Percentiles rank a stretch among this genome's conserved stretches.
phyloP scores from a whole-genome alignment of 2,329 filamentous ascomycete genomes.

The Microsporum ferrugineum region DNA sequence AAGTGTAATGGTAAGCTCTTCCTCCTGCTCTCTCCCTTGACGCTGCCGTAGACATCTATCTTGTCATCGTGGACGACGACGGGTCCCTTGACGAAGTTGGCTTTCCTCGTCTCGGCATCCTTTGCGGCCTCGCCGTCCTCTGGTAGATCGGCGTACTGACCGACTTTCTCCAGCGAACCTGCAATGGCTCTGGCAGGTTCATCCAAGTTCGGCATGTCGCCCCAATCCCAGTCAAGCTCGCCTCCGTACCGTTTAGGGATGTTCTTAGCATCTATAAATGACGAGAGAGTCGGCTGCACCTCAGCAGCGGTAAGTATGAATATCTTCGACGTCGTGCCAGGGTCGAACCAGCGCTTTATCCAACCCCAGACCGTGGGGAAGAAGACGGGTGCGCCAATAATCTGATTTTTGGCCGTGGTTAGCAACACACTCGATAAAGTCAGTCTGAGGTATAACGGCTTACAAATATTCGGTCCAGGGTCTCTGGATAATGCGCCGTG shows the following conservation, averaged over 20 bases:
- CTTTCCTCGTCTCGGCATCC: slow-evolving; percentile 5
- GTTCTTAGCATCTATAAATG: slow-evolving; percentile 70
- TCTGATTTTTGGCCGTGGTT: slow-evolving; percentile 32
- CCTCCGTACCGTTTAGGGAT: slow-evolving; percentile 88
- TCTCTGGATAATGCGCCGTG: slow-evolving; percentile 91
- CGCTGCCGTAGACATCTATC: slow-evolving; percentile 64
- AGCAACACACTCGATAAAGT: background rate
- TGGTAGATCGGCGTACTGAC: slow-evolving; percentile 18
- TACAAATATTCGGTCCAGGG: slow-evolving; percentile 68
- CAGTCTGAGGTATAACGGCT: slow-evolving; percentile 16
- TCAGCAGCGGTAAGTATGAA: slow-evolving; percentile 70
- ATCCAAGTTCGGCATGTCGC: slow-evolving; percentile 63
- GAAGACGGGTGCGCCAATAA: slow-evolving; percentile 81
- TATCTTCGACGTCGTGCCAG: slow-evolving; percentile 89
- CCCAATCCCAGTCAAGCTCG: slow-evolving; percentile 70
- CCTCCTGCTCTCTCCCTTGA: slow-evolving; percentile 11
- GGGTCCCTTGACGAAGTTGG: slow-evolving; percentile 31
- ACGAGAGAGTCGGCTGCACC: slow-evolving; percentile 62
- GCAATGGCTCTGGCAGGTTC: slow-evolving; percentile 27
- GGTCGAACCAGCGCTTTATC: slow-evolving; percentile 93
- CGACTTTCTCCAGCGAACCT: slow-evolving; percentile 20
- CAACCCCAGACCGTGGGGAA: slow-evolving; percentile 86
- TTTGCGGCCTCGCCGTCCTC: slow-evolving; percentile 11
- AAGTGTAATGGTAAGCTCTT: slow-evolving; percentile 7
- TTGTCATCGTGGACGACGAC: slow-evolving; percentile 69